phyloP scores from a whole-genome alignment of 2,329 filamentous ascomycete species.

The Pseudogymnoascus sp. region DNA sequence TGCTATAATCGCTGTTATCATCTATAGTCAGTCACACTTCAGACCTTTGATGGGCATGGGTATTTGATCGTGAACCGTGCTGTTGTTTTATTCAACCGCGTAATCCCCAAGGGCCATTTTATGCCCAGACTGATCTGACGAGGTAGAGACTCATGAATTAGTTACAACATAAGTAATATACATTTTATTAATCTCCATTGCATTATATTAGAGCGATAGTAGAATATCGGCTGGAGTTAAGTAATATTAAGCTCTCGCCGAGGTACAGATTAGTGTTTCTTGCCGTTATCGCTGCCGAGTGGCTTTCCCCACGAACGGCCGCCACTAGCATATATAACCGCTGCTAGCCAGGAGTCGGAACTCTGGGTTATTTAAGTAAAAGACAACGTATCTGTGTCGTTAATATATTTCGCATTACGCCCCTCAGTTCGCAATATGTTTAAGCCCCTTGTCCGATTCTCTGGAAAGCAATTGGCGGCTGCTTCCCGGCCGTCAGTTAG shows the following conservation, averaged over 20 bases:
- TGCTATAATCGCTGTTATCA: too few species aligned
- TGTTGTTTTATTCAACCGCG: too few species aligned
- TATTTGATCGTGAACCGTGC: too few species aligned
- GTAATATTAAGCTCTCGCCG: background rate
- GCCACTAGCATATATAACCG: background rate
- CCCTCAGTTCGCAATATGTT: slow-evolving; percentile 20
- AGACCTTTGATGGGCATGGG: too few species aligned
- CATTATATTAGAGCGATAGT: too few species aligned
- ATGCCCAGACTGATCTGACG: background rate
- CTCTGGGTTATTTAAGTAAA: background rate
- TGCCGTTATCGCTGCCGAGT: background rate
- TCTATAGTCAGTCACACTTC: too few species aligned
- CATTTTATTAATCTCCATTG: background rate
- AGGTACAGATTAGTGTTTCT: slow-evolving; percentile 1
- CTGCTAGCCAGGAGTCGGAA: background rate
- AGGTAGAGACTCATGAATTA: background rate
- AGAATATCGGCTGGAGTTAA: background rate
- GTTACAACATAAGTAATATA: background rate
- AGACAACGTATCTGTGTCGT: background rate
- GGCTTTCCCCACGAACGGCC: background rate
- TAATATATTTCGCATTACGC: background rate
- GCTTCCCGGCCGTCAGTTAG: slow-evolving; percentile 13
- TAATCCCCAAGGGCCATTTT: background rate
- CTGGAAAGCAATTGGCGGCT: slow-evolving; percentile 19
- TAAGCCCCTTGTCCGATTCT: slow-evolving; percentile 20